Conservation (phyloP, 805 yeast species). For the Kluyveromyces siamensis region DNA sequence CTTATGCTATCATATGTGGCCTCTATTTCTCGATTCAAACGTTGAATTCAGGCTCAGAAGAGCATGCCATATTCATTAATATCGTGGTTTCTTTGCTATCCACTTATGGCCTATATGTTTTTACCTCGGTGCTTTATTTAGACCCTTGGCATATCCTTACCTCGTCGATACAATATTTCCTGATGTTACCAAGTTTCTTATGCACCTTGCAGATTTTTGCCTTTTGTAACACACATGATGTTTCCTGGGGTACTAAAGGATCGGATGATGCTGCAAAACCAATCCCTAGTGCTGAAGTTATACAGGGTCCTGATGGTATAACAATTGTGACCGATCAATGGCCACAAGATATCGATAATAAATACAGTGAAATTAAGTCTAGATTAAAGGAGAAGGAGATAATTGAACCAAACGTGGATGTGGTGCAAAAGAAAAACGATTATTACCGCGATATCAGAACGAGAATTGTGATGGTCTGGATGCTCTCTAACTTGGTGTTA, state of each 20-base stretch:
- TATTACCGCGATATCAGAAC: conserved; percentile 94
- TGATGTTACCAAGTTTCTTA: conserved; percentile 84
- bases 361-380: conserved; percentile 28
- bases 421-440: conserved; percentile 46
- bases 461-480: conserved; percentile 92
- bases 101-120: conserved; percentile 80
- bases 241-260: conserved; percentile 98
- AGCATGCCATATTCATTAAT: conserved; percentile 51
- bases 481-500: conserved; percentile 69
- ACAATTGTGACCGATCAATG: conserved; percentile 61
- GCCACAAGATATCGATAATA: conserved; percentile 33
- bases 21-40: conserved; percentile 65
- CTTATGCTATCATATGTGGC: conserved; percentile 76
- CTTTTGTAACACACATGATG: conserved; percentile 96
- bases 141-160: conserved; percentile 97
- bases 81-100: conserved; percentile 79
- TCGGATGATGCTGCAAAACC: conserved; percentile 65
- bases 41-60: conserved; percentile 30
- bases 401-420: conserved; percentile 21
- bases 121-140: conserved; percentile 75
- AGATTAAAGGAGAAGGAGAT: conserved; percentile 29
- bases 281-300: conserved; percentile 73
- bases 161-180: conserved; percentile 78
- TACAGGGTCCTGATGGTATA: conserved; percentile 71
- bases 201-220: conserved; percentile 93